Percentiles rank a stretch among this genome's conserved stretches.
Conservation (phyloP, 108 stramenopile species). For the Skeletonema tropicum region DNA sequence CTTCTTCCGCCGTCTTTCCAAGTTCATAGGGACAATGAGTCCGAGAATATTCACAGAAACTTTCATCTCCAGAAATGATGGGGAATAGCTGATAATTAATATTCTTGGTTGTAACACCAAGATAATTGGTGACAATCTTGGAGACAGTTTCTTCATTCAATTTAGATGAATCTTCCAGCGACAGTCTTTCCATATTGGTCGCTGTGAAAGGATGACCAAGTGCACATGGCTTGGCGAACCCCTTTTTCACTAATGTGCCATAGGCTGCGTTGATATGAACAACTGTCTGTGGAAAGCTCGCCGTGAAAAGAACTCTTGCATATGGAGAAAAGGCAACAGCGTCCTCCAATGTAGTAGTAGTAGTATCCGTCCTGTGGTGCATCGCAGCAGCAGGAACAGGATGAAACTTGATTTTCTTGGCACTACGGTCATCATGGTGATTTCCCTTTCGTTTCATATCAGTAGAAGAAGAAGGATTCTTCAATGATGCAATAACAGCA, state of each 20-base stretch:
- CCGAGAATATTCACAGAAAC: background rate
- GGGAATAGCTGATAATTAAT: slow-evolving; percentile 3
- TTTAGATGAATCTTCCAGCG: background rate
- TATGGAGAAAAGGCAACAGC: slow-evolving; percentile 32
- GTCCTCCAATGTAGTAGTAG: slow-evolving; percentile 29
- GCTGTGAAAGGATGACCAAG: slow-evolving; percentile 1
- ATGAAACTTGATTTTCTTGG: background rate
- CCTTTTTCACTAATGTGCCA: slow-evolving; percentile 9
- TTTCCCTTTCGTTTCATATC: background rate
- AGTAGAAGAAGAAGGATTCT: slow-evolving; percentile 4
- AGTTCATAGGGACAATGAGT: background rate
- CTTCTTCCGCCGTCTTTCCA: background rate
- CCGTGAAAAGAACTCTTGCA: slow-evolving; percentile 30
- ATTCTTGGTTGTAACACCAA: background rate
- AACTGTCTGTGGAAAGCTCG: slow-evolving; percentile 20
- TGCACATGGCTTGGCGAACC: slow-evolving; percentile 14
- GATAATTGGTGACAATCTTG: slow-evolving; percentile 12
- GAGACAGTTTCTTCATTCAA: slow-evolving; percentile 2
- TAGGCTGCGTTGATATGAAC: slow-evolving; percentile 33
- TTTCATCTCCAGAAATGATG: slow-evolving; percentile 11
- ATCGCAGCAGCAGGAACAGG: background rate
- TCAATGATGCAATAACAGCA: slow-evolving; percentile 20
- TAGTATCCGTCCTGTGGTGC: background rate
- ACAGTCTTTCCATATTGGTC: background rate
- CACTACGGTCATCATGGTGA: background rate